Evolutionary conservation across 192 early-diverging fungal genomes (phyloP), one percentile per base, ranked within the genome.

Genomic region (Diversispora epigaea): DNA sequence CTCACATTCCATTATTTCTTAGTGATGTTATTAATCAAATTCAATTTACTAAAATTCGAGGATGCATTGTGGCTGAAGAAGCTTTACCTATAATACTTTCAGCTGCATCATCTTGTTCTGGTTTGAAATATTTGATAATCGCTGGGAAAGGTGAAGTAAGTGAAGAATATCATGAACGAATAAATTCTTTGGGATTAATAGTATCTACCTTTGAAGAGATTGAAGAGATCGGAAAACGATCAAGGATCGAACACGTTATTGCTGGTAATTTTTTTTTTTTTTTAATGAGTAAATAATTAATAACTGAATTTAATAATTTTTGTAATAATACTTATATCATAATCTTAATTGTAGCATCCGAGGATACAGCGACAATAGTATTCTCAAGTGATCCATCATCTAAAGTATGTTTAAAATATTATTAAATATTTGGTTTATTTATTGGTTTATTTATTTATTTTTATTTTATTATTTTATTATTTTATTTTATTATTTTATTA

Each of bases 371-470:
- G n/a, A 87, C 85, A 46, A 82, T 92, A 70, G 90, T 89, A 83
- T 95, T 91, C 79, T 91, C 93, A 14, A 91, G 90, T 67, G 93
- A 93, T 2, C 94, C 93, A 7, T 95, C 93, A 10, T 63, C 47
- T 0, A 58, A 58, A 7, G 71, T 73, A 61, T 52, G 61, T 55
- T 44, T 12, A 3, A 39, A 52, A 14, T n/a, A n/a, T n/a, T n/a
- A n/a, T n/a, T n/a, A n/a, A n/a, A n/a, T n/a, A n/a, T n/a, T n/a
- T n/a, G n/a, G n/a, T n/a, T n/a, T n/a, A n/a, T n/a, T n/a, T n/a
- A n/a, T n/a, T n/a, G n/a, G 14, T 21, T 64, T 44, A 44, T 43
- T 64, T 65, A 43, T 65, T 45, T 3, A 19, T 32, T 32, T 32
- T 32, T 52, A 14, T 55, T 19, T 45, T n/a, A n/a, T 45, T 44